A percentile compares a stretch with the other conserved stretches of the same genome.
These are phyloP conservation scores for Coemansia sp. DNA, from an alignment of 192 early-diverging fungal genomes.

Conservation along the genomic window DNA sequence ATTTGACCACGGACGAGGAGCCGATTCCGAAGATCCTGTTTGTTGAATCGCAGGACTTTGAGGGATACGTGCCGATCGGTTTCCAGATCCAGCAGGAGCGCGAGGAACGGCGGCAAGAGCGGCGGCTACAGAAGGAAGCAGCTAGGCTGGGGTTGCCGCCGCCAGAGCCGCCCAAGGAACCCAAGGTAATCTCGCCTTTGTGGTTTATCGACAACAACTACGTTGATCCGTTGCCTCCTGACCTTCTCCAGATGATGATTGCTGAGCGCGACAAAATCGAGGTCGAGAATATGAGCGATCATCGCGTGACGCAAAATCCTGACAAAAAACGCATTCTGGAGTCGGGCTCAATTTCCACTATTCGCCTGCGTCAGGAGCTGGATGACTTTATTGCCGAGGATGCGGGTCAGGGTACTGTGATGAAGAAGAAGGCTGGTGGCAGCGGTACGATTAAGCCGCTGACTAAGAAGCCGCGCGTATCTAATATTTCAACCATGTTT, in stretches of 20 bases:
- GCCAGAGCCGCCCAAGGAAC: constrained; percentile 5
- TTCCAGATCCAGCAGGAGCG: constrained; percentile 37
- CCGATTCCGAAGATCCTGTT: constrained; percentile 36
- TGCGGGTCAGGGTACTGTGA: neutral
- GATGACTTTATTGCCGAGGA: constrained; percentile 21
- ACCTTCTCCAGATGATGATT: constrained; percentile 21
- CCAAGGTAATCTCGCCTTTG: constrained; percentile 24
- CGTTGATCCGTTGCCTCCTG: constrained; percentile 31
- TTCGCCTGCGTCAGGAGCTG: constrained; percentile 39
- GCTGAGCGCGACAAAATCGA: constrained; percentile 35
- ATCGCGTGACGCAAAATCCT: constrained; percentile 25
- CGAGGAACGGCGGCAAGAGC: constrained; percentile 39
- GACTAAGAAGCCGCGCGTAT: constrained; percentile 31
- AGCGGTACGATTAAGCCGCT: constrained; percentile 47
- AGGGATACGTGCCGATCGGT: constrained; percentile 38
- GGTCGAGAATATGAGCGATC: constrained; percentile 16
- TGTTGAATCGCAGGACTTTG: constrained; percentile 46
- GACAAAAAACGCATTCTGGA: constrained; percentile 43
- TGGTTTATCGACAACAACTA: constrained; percentile 39
- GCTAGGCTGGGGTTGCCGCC: constrained; percentile 27
- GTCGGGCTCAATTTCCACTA: constrained; percentile 32
- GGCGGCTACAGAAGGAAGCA: constrained; percentile 30
- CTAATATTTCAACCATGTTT: constrained; percentile 24
- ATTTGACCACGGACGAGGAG: constrained; percentile 43
- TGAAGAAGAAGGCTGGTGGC: neutral